Evolutionary conservation across 2,329 filamentous ascomycete species (phyloP).

Genomic region (Penicillium sp.): DNA sequence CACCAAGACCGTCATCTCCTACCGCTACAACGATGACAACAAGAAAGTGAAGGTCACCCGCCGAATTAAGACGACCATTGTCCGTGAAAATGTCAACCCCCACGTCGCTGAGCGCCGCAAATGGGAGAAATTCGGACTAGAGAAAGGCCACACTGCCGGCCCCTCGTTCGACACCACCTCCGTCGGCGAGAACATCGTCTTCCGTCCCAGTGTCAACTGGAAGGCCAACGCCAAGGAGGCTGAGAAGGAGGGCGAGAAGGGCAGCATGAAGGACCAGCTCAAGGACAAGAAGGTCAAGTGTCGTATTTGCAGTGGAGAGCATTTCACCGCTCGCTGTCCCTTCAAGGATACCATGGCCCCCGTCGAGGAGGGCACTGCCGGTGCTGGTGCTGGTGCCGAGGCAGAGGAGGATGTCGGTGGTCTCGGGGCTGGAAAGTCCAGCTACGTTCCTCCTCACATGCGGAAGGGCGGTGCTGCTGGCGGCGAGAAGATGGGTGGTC

Average conservation of each 20-base stretch:
- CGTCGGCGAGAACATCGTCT: slow-evolving; percentile 96
- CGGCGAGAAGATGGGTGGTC: slow-evolving; percentile 84
- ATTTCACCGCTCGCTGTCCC: slow-evolving; percentile 98
- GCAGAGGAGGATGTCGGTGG: slow-evolving; percentile 51
- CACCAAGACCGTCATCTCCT: slow-evolving; percentile 91
- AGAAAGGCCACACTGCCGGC: slow-evolving; percentile 77
- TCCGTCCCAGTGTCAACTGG: slow-evolving; percentile 91
- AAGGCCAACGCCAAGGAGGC: slow-evolving; percentile 78
- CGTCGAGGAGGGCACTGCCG: slow-evolving; percentile 44
- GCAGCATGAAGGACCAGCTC: slow-evolving; percentile 63
- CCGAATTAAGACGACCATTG: slow-evolving; percentile 84
- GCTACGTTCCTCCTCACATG: slow-evolving; percentile 92
- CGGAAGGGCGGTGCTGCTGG: slow-evolving; percentile 59
- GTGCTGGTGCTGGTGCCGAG: slow-evolving; percentile 44
- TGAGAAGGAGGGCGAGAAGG: slow-evolving; percentile 54
- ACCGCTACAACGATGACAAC: slow-evolving; percentile 84
- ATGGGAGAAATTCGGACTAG: slow-evolving; percentile 89
- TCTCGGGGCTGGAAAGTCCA: slow-evolving; percentile 65
- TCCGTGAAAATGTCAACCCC: slow-evolving; percentile 93
- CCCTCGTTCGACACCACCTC: slow-evolving; percentile 86
- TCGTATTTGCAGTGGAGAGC: slow-evolving; percentile 96
- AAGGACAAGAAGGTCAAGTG: slow-evolving; percentile 99
- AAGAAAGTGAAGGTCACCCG: slow-evolving; percentile 97
- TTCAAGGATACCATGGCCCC: slow-evolving; percentile 99
- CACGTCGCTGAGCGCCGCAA: slow-evolving; percentile 90